Percentiles rank a stretch among this genome's conserved stretches.
phyloP scores from a whole-genome alignment of 768 basidiomycete genomes.

The Russula compacta region DNA sequence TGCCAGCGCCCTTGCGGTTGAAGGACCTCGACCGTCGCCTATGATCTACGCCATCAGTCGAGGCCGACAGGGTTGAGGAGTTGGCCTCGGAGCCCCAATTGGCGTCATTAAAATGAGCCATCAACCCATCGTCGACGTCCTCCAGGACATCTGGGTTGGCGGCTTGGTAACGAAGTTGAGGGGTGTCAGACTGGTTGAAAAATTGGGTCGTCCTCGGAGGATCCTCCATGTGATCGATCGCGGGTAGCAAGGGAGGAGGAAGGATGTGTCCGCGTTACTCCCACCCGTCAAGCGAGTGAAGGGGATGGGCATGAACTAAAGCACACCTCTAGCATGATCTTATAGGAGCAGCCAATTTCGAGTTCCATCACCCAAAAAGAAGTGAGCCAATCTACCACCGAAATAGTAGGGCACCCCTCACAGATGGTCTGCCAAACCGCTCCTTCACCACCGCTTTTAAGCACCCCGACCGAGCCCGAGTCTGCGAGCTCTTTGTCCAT shows the following conservation, averaged over 20 bases:
- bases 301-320: not conserved
- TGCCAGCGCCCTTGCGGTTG: constrained; percentile 37
- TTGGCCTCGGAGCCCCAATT: constrained; percentile 51
- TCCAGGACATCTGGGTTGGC: constrained; percentile 68
- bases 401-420: too few relatives aligned
- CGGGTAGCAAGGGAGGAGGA: not conserved
- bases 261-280: not conserved
- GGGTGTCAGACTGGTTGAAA: too few relatives aligned
- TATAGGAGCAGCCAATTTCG: too few relatives aligned
- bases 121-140: constrained; percentile 51
- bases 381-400: too few relatives aligned
- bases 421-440: too few relatives aligned
- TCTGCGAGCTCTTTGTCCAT: too few relatives aligned
- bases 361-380: too few relatives aligned
- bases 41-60: constrained; percentile 31
- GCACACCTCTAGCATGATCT: not conserved
- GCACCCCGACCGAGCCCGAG: too few relatives aligned
- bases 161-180: constrained; percentile 36
- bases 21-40: constrained; percentile 35
- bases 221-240: not conserved
- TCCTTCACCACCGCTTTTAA: too few relatives aligned
- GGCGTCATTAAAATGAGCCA: constrained; percentile 76
- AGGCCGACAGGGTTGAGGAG: constrained; percentile 28
- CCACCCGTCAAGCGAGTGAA: not conserved
- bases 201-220: too few relatives aligned